phyloP scores from a whole-genome alignment of 164 flowering plant species.

The Stephania japonica region DNA sequence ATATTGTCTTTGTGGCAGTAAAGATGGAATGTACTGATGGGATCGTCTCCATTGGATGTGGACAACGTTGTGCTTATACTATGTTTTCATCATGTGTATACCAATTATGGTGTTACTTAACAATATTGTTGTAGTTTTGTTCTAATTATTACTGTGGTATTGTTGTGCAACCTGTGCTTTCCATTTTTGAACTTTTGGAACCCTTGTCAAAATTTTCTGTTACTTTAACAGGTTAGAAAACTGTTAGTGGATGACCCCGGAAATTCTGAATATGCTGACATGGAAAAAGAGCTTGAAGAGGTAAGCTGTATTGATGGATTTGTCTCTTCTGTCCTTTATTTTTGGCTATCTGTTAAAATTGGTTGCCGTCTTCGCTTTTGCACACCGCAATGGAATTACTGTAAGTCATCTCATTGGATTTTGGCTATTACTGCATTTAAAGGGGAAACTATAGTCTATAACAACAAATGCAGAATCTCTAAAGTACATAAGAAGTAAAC shows the following conservation, averaged over 20 bases:
- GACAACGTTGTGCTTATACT: neutral
- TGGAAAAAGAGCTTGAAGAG: constrained; percentile 93
- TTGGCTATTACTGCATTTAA: too few species aligned
- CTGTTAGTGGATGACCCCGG: constrained; percentile 75
- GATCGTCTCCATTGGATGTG: neutral
- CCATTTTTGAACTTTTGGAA: too few species aligned
- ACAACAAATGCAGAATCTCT: neutral
- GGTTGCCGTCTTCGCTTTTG: neutral
- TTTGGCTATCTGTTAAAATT: neutral
- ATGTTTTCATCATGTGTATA: neutral
- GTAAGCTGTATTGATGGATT: constrained; percentile 29
- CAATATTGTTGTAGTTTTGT: too few species aligned
- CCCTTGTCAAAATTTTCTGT: neutral
- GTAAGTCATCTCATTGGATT: neutral
- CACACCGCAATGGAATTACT: neutral
- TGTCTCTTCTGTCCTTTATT: neutral
- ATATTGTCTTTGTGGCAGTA: too few species aligned
- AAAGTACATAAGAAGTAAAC: neutral
- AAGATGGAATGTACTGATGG: too few species aligned
- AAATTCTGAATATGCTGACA: constrained; percentile 83
- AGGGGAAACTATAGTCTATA: too few species aligned
- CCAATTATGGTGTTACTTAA: neutral
- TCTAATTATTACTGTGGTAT: neutral
- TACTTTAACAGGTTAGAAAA: constrained; percentile 44
- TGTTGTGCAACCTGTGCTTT: too few species aligned